These are phyloP conservation scores for Penicillium verhagenii DNA, from an alignment of 495 filamentous ascomycete species.

Conservation along the genomic window DNA sequence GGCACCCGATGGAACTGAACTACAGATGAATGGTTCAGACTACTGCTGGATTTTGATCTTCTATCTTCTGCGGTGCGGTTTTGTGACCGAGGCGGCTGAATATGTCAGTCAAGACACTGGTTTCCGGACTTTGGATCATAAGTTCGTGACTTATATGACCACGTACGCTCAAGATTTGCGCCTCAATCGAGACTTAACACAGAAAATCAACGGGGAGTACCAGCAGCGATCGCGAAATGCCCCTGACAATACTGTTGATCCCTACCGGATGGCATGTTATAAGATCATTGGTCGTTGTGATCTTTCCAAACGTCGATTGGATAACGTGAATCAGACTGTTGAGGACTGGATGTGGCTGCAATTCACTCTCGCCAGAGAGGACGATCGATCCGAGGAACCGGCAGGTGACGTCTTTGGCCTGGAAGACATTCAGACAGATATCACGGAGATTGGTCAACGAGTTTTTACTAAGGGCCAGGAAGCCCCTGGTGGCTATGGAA, in stretches of 20 bases:
- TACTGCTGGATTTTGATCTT: constrained; percentile 94
- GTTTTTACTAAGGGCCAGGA: constrained; percentile 77
- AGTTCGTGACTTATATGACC: constrained; percentile 85
- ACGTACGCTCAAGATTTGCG: constrained; percentile 70
- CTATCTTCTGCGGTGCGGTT: constrained; percentile 84
- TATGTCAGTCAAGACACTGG: constrained; percentile 79
- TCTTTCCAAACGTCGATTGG: constrained; percentile 71
- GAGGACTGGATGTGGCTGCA: constrained; percentile 99
- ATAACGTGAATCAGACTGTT: constrained; percentile 74
- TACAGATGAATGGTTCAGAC: constrained; percentile 71
- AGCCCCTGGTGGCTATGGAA: constrained; percentile 73
- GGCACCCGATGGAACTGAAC: constrained; percentile 65
- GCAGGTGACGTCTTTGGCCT: constrained; percentile 88
- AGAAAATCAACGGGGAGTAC: constrained; percentile 85
- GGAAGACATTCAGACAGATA: constrained; percentile 77
- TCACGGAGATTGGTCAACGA: constrained; percentile 82
- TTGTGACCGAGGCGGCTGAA: constrained; percentile 76
- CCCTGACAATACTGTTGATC: constrained; percentile 84
- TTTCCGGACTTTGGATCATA: constrained; percentile 86
- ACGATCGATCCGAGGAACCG: constrained; percentile 75
- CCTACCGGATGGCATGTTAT: constrained; percentile 95
- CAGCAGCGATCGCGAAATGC: constrained; percentile 78
- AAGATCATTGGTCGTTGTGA: constrained; percentile 96
- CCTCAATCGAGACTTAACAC: constrained; percentile 72
- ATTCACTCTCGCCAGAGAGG: constrained; percentile 86